Evolutionary conservation across 805 yeast genomes (phyloP).

Genomic region (Candida coleopterorum): DNA sequence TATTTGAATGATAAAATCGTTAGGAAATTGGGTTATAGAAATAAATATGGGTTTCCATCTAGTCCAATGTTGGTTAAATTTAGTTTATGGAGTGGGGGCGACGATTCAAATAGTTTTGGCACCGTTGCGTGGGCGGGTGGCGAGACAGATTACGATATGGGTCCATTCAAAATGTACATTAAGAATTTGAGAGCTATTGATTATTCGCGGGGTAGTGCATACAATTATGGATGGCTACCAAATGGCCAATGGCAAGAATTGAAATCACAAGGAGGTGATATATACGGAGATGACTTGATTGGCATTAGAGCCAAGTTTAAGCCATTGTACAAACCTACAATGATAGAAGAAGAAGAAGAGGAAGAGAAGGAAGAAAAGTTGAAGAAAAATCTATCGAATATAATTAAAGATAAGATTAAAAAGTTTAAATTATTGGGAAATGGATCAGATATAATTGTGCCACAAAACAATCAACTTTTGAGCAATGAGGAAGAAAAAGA

Average conservation of each 20-base stretch:
- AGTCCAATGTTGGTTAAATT: slow-evolving; percentile 34
- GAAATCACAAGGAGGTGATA: slow-evolving; percentile 11
- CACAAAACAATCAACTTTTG: not conserved
- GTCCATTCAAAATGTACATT: slow-evolving; percentile 31
- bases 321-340: not conserved
- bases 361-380: not conserved
- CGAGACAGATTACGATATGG: slow-evolving; percentile 21
- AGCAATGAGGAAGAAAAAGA: not conserved
- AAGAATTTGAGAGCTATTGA: slow-evolving; percentile 20
- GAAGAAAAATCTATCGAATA: not conserved
- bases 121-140: slow-evolving; percentile 42
- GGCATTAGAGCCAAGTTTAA: not conserved
- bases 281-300: slow-evolving; percentile 4
- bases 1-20: slow-evolving; percentile 22
- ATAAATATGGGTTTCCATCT: slow-evolving; percentile 27
- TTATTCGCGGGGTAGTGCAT: slow-evolving; percentile 25
- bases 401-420: not conserved
- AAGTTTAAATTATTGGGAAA: not conserved
- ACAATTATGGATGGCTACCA: slow-evolving; percentile 22
- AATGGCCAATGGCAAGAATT: slow-evolving; percentile 15
- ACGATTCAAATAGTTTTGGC: slow-evolving; percentile 25
- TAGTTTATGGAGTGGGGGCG: slow-evolving; percentile 43
- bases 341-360: too few relatives aligned
- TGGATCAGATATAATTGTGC: not conserved
- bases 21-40: slow-evolving; percentile 16